phyloP scores from a whole-genome alignment of 2,329 filamentous ascomycete genomes.

The Bipolaris zeicola region DNA sequence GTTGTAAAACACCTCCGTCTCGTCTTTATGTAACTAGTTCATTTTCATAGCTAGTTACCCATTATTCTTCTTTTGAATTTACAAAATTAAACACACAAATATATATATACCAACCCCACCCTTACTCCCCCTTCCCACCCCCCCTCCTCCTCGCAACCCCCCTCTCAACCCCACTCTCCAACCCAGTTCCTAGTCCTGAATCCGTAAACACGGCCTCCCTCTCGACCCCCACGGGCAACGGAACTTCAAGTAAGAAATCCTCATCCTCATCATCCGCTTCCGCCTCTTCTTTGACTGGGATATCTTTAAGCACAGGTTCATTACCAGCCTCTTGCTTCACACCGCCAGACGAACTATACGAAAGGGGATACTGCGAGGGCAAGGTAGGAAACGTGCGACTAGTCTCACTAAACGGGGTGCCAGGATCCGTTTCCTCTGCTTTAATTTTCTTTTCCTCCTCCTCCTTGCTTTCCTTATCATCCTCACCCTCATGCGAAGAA shows the following conservation, averaged over 20 bases:
- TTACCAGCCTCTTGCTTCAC: neutral
- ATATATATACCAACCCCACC: neutral
- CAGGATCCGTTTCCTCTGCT: constrained; percentile 21
- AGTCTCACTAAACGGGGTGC: constrained; percentile 52
- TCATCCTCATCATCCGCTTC: constrained; percentile 55
- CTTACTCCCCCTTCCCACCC: neutral
- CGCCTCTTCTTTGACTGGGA: constrained; percentile 33
- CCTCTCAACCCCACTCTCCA: constrained; percentile 45
- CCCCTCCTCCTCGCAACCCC: constrained; percentile 17
- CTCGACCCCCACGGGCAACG: constrained; percentile 16
- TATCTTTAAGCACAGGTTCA: constrained; percentile 22
- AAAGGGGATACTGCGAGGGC: constrained; percentile 51
- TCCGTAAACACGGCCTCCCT: constrained; percentile 37
- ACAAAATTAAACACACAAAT: no score
- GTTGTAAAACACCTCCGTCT: neutral
- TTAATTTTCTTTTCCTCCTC: constrained; percentile 13
- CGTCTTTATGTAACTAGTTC: no score
- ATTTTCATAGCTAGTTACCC: no score
- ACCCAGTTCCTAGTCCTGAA: constrained; percentile 56
- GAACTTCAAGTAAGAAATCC: constrained; percentile 50
- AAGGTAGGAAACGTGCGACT: constrained; percentile 57
- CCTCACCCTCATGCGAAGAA: neutral
- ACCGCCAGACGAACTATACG: constrained; percentile 35
- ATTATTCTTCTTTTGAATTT: no score
- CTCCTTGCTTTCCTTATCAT: neutral